These are phyloP conservation scores for Phytopythium helicoides DNA, from an alignment of 352 stramenopile genomes.

Conservation along the genomic window DNA sequence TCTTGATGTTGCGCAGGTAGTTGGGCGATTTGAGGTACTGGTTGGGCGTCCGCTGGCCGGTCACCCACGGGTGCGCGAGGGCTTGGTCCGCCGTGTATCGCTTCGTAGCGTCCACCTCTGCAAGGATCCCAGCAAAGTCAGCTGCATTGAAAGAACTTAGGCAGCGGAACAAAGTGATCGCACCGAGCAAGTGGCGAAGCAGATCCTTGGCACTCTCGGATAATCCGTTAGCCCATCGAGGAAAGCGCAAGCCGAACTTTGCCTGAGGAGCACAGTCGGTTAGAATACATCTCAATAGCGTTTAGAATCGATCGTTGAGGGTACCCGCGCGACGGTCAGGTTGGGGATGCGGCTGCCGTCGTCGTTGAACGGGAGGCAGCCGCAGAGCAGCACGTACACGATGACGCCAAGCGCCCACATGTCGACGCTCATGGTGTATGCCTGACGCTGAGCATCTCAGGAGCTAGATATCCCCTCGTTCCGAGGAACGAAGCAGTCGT, in stretches of 20 bases:
- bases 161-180: background rate
- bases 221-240: slow-evolving; percentile 89
- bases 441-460: slow-evolving; percentile 96
- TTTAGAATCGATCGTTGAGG: too few species aligned
- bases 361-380: slow-evolving; percentile 98
- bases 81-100: slow-evolving; percentile 82
- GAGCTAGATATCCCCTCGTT: slow-evolving; percentile 94
- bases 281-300: too few species aligned
- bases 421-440: slow-evolving; percentile 97
- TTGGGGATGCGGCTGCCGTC: slow-evolving; percentile 88
- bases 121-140: slow-evolving; percentile 2
- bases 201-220: slow-evolving; percentile 87
- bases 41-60: slow-evolving; percentile 80
- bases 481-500: slow-evolving; percentile 84
- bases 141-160: background rate
- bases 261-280: slow-evolving; percentile 51
- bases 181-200: slow-evolving; percentile 75
- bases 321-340: slow-evolving; percentile 68
- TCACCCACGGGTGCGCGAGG: slow-evolving; percentile 84
- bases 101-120: slow-evolving; percentile 77
- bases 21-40: slow-evolving; percentile 87
- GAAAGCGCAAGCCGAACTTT: slow-evolving; percentile 95
- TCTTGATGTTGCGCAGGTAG: slow-evolving; percentile 81
- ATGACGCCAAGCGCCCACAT: slow-evolving; percentile 99
- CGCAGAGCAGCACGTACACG: slow-evolving; percentile 97